These are phyloP conservation scores for Antitrichia curtipendula DNA, from an alignment of 225 moss, liverwort and hornwort species.

Conservation along the genomic window DNA sequence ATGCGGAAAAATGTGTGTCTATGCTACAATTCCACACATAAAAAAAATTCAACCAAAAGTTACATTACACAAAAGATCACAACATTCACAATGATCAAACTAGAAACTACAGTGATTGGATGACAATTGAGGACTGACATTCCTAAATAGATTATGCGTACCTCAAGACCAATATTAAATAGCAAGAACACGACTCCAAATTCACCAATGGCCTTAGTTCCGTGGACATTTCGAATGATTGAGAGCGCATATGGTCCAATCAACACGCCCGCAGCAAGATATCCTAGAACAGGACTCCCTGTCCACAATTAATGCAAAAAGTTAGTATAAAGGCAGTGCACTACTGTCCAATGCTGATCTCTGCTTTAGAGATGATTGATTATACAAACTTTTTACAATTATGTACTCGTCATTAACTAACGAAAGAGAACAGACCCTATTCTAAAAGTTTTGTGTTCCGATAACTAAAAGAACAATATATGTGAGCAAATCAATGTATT, in stretches of 20 bases:
- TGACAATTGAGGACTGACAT: neutral
- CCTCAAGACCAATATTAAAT: constrained; percentile 98
- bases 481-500: neutral
- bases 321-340: neutral
- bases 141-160: neutral
- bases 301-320: neutral
- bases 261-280: constrained; percentile 87
- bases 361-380: neutral
- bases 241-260: constrained; percentile 95
- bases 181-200: constrained; percentile 98
- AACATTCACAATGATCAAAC: neutral
- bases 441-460: neutral
- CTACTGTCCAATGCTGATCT: neutral
- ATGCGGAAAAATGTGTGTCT: neutral
- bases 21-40: neutral
- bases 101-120: neutral
- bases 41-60: neutral
- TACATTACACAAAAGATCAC: neutral
- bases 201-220: constrained; percentile 89
- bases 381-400: neutral
- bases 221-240: constrained; percentile 87
- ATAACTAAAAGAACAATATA: neutral
- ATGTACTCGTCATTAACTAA: neutral
- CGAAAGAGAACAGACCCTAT: neutral
- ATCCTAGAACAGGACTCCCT: constrained; percentile 98